Evolutionary conservation across 768 basidiomycete genomes (phyloP).

Genomic region (Phylloporus sp.): DNA sequence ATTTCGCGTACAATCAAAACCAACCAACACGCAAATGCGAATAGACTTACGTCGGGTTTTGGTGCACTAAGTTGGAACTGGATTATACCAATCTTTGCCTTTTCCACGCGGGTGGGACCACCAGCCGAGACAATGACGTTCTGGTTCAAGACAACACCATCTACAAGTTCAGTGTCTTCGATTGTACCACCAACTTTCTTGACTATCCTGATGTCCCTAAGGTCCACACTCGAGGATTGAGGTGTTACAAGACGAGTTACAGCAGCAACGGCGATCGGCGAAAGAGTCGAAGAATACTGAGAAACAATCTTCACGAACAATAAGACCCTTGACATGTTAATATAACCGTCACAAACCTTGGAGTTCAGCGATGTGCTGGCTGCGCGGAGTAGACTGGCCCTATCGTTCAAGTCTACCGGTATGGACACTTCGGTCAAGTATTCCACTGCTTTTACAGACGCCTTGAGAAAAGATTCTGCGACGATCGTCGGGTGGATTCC

Average conservation of each 20-base stretch:
- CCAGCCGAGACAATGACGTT: constrained; percentile 87
- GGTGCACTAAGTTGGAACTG: constrained; percentile 98
- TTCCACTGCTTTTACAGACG: constrained; percentile 90
- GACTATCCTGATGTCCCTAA: constrained; percentile 92
- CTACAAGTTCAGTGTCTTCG: constrained; percentile 95
- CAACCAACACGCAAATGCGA: not conserved
- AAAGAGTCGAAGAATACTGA: constrained; percentile 95
- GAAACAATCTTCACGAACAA: constrained; percentile 77
- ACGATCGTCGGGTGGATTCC: constrained; percentile 98
- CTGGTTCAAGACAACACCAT: constrained; percentile 97
- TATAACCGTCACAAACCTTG: constrained; percentile 52
- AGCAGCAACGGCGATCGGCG: constrained; percentile 98
- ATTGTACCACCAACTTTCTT: constrained; percentile 99
- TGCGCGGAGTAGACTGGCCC: constrained; percentile 78
- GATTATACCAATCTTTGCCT: constrained; percentile 96
- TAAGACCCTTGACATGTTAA: constrained; percentile 5
- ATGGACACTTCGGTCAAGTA: constrained; percentile 89
- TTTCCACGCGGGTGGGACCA: constrained; percentile 93
- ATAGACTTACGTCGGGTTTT: constrained; percentile 83
- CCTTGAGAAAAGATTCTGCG: constrained; percentile 91
- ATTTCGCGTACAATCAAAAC: not conserved
- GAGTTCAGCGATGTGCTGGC: constrained; percentile 96
- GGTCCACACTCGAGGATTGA: constrained; percentile 91
- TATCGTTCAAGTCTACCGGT: constrained; percentile 88
- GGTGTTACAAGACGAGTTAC: constrained; percentile 89